Percentiles rank a stretch among this genome's conserved stretches.
Evolutionary conservation across 2,329 filamentous ascomycete species (phyloP).

Genomic region (Fusarium sarcochroum): DNA sequence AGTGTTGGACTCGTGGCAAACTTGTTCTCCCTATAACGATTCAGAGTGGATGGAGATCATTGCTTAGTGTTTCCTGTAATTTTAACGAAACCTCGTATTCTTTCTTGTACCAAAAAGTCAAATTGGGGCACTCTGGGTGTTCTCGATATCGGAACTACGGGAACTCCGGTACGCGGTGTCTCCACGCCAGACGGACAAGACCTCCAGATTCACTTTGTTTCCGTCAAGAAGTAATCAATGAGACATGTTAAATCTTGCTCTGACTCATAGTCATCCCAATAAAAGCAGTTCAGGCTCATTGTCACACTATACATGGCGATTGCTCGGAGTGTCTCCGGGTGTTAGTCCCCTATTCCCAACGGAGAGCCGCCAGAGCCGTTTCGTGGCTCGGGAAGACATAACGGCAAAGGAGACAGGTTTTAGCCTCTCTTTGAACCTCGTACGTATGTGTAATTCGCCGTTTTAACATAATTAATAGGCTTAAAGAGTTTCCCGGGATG

Average conservation of each 20-base stretch:
- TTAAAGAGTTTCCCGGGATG: neutral
- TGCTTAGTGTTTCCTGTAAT: fast-evolving
- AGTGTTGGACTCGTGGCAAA: neutral
- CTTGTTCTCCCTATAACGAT: neutral
- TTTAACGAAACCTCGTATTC: neutral
- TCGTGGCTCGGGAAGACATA: too few relatives aligned
- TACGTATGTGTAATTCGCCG: neutral
- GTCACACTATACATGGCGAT: neutral
- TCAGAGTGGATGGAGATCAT: neutral
- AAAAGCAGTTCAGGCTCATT: fast-evolving
- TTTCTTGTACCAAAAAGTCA: neutral
- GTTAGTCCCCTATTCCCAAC: neutral
- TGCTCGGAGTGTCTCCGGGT: conserved; percentile 3
- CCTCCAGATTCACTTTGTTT: neutral
- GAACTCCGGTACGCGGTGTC: neutral
- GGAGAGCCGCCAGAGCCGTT: neutral
- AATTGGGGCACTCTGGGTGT: neutral
- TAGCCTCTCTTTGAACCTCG: neutral
- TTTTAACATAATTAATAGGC: too few relatives aligned
- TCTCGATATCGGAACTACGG: neutral
- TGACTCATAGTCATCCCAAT: neutral
- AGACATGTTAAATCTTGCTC: neutral
- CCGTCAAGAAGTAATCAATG: too few relatives aligned
- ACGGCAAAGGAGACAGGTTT: neutral
- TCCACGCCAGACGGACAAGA: neutral